Base-by-base conservation (phyloP, 495 filamentous ascomycete genomes). In the Lasiosphaeriaceae sp. region DNA sequence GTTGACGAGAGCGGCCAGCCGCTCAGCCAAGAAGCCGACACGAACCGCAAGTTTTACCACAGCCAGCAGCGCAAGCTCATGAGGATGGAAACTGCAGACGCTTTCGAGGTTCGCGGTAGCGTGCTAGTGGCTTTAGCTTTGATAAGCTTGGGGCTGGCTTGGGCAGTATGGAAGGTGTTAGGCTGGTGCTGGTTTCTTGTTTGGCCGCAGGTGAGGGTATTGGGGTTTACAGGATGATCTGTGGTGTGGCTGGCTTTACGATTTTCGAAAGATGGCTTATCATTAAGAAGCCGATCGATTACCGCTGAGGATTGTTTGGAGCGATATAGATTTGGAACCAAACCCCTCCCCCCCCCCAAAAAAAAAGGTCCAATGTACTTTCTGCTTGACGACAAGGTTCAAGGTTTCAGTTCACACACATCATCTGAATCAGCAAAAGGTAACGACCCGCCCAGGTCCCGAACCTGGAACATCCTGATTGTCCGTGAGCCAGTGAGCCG, bases 21-120 rank as follows among this genome's bases (percentile, higher is more conserved):
- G 34, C 46, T 50, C 11, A 31, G 26, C 26, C 23, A 20, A 14
- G 14, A 45, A 34, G 47, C 11, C 23, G 26, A 45, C 11, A 17
- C 37, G 21, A 11, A 52, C n/a, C 47, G 59, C 21, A 73, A 70
- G 72, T 74, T 74, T 57, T 81, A 76, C 63, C 79, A 79, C 66
- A 75, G 72, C 39, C 76, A 80, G 55, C 80, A 83, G 62, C 64
- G 65, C 31, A 70, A 78, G 59, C 64, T 81, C 58, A 68, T 81
- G 68, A 72, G 67, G 64, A 73, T 74, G 69, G 79, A 81, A 61
- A 72, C 75, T 1, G 74, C 63, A 7, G 78, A 83, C 59, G 79
- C 80, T 22, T 81, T 82, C 60, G 68, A 73, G 62, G 59, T 81
- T 19, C 65, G 79, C 39, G 66, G 64, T 21, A 62, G 54, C 29